A percentile compares a stretch with the other conserved stretches of the same genome.
Evolutionary conservation across 2,329 filamentous ascomycete species (phyloP).

Genomic region (Aspergillus glaucus): DNA sequence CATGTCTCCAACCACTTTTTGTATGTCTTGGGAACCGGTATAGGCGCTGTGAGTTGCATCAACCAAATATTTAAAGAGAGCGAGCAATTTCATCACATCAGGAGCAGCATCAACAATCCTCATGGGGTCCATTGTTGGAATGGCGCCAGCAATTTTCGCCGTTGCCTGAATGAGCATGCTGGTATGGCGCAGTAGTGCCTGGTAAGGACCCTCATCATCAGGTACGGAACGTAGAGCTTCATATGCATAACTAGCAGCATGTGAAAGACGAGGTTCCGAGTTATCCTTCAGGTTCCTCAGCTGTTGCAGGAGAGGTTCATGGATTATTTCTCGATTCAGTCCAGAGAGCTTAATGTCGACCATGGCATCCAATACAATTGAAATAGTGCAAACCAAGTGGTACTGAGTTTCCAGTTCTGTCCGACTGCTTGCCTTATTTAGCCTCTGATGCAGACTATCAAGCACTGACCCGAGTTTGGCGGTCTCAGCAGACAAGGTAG

Average conservation of each 20-base stretch:
- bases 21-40: neutral
- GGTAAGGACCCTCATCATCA: slow-evolving; percentile 3
- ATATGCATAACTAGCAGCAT: slow-evolving; percentile 1
- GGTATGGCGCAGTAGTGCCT: slow-evolving; percentile 2
- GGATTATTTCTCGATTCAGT: neutral
- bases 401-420: slow-evolving; percentile 3
- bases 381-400: slow-evolving; percentile 1
- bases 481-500: neutral
- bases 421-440: neutral
- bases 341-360: slow-evolving; percentile 4
- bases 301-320: slow-evolving; percentile 3
- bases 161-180: neutral
- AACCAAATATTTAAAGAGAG: neutral
- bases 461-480: neutral
- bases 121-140: slow-evolving; percentile 2
- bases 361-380: slow-evolving; percentile 2
- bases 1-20: neutral
- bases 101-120: slow-evolving; percentile 1
- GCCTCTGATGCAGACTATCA: neutral
- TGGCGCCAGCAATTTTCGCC: slow-evolving; percentile 2
- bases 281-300: neutral
- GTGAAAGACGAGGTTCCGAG: neutral
- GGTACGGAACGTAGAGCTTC: slow-evolving; percentile 1
- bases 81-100: neutral
- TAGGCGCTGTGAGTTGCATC: neutral